phyloP scores from a whole-genome alignment of 169 alveolate genomes.

The Eimeria falciformis region DNA sequence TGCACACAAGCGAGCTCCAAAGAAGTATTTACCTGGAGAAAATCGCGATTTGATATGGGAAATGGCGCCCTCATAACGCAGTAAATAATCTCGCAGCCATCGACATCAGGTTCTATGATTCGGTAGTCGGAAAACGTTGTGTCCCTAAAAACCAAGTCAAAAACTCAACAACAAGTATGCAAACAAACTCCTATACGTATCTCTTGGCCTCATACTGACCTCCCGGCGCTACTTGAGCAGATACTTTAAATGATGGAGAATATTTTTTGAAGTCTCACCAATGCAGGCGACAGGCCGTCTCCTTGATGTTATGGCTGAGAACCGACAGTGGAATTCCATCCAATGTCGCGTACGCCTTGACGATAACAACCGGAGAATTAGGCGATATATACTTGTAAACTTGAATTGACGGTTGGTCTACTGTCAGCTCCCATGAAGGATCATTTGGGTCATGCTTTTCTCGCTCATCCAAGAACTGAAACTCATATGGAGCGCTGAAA shows the following conservation, averaged over 20 bases:
- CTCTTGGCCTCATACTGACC: not conserved
- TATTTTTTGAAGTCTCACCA: conserved; percentile 26
- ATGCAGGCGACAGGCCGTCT: conserved; percentile 15
- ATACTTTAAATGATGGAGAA: not conserved
- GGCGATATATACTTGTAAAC: conserved; percentile 61
- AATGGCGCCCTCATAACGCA: conserved; percentile 76
- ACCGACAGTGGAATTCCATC: conserved; percentile 63
- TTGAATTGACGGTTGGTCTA: not conserved
- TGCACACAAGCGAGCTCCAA: too few species aligned
- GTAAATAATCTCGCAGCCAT: conserved; percentile 75
- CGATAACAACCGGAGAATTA: conserved; percentile 57
- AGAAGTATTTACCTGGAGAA: conserved; percentile 44
- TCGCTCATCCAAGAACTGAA: conserved; percentile 42
- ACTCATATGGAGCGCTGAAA: conserved; percentile 66
- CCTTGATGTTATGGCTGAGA: conserved; percentile 57
- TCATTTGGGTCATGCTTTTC: conserved; percentile 42
- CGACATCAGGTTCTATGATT: conserved; percentile 57
- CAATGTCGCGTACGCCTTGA: conserved; percentile 72
- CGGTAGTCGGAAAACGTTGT: conserved; percentile 60
- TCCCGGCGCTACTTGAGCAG: not conserved
- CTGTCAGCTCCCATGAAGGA: conserved; percentile 60
- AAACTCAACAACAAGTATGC: not conserved
- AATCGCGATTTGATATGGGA: conserved; percentile 75
- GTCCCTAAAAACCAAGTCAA: conserved; percentile 42
- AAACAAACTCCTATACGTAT: not conserved